These are phyloP conservation scores for Oxytropis ochrocephala DNA, from an alignment of 306 rosid species.

Conservation along the genomic window DNA sequence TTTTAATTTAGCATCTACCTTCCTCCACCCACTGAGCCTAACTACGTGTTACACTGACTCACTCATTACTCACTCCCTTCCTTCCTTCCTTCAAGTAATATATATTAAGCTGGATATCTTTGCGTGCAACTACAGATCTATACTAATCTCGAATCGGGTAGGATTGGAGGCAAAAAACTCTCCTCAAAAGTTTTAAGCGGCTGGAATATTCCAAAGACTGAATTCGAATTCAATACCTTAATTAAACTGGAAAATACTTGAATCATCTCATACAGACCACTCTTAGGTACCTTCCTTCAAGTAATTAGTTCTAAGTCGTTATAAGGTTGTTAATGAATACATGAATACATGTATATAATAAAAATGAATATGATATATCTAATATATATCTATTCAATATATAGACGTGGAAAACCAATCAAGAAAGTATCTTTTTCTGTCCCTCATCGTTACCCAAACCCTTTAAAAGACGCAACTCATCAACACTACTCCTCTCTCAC, in stretches of 20 bases:
- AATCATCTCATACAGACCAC: too few relatives aligned
- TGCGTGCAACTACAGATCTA: too few relatives aligned
- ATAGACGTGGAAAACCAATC: constrained; percentile 69
- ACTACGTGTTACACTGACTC: constrained; percentile 42
- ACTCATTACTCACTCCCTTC: not conserved
- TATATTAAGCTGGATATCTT: too few relatives aligned
- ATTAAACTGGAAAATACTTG: too few relatives aligned
- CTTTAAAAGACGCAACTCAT: constrained; percentile 24
- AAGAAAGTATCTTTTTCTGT: constrained; percentile 6
- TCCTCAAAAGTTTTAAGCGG: too few relatives aligned
- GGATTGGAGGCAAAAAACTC: too few relatives aligned
- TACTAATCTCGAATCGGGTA: too few relatives aligned
- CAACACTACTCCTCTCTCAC: not conserved
- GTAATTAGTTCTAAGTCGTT: constrained; percentile 8
- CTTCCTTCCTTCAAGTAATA: too few relatives aligned
- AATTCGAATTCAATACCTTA: too few relatives aligned
- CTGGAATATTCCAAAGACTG: too few relatives aligned
- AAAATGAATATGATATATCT: not conserved
- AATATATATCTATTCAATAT: not conserved
- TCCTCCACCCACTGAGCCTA: constrained; percentile 27
- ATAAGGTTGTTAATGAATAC: not conserved
- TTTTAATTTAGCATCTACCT: constrained; percentile 18
- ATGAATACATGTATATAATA: not conserved
- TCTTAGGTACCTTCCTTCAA: too few relatives aligned
- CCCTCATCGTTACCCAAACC: constrained; percentile 23